phyloP scores from a whole-genome alignment of 352 stramenopile genomes.

The Phytophthora colocasiae region DNA sequence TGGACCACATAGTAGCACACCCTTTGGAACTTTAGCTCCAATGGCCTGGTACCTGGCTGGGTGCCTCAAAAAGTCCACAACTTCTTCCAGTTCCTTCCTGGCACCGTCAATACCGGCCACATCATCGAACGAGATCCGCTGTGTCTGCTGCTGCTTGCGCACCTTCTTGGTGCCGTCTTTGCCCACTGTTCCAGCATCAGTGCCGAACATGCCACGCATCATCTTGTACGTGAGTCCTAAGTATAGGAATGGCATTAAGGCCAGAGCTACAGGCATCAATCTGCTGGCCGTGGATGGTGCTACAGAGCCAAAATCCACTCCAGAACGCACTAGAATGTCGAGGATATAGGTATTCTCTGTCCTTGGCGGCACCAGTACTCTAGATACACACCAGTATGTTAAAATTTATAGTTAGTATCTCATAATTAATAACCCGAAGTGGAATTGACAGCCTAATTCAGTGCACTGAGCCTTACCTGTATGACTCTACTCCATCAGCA shows the following conservation, averaged over 20 bases:
- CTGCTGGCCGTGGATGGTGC: constrained; percentile 50
- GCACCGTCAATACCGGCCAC: constrained; percentile 94
- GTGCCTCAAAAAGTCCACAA: constrained; percentile 96
- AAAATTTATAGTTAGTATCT: constrained; percentile 17
- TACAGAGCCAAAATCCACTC: constrained; percentile 77
- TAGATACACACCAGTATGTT: constrained; percentile 28
- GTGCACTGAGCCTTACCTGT: constrained; percentile 53
- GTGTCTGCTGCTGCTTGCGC: constrained; percentile 36
- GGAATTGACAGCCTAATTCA: constrained; percentile 2
- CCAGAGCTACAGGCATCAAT: constrained; percentile 65
- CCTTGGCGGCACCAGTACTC: constrained; percentile 75
- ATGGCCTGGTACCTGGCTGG: constrained; percentile 93
- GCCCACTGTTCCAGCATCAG: constrained; percentile 55
- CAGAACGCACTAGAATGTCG: constrained; percentile 62
- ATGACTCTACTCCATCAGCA: constrained; percentile 47
- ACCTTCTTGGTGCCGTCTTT: constrained; percentile 76
- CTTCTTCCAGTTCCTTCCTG: constrained; percentile 93
- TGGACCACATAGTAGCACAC: constrained; percentile 94
- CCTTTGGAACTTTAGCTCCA: constrained; percentile 93
- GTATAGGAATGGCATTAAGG: constrained; percentile 85
- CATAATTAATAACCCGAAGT: not conserved
- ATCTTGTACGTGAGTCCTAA: constrained; percentile 87
- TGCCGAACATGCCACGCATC: constrained; percentile 71
- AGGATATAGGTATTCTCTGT: constrained; percentile 78
- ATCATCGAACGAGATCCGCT: constrained; percentile 90